Base-by-base conservation (phyloP, 169 alveolate species). In the Plasmodium vinckei region DNA sequence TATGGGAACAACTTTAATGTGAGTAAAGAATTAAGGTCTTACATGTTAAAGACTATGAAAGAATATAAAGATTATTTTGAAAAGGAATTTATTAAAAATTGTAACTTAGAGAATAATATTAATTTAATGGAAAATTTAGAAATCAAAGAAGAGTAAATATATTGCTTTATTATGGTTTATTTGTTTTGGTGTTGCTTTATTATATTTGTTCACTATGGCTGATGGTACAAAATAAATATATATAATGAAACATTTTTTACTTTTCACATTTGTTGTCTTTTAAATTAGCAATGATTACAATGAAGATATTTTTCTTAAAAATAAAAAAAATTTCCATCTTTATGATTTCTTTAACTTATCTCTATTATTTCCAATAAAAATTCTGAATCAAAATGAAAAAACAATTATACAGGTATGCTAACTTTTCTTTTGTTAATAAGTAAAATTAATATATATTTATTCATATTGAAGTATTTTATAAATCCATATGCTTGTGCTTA, bases 221-320 rank as follows among this genome's bases (percentile, higher is more conserved):
- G 42, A 3, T 33, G 7, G 42, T 0, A 33, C 42, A 33, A 33
- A 27, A 33, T 27, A 27, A 27, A 27, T n/a, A 23, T 25, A 42
- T 39, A 17, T 23, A n/a, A 61, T 12, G 27, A 25, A 7, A 23
- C 21, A n/a, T 53, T 51, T 57, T 57, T 57, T 19, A 17, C n/a
- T 51, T 33, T 13, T 59, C 19, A 21, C 42, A 23, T 53, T 49
- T 49, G 49, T 71, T 19, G 21, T 59, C 51, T 60, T 71, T 27
- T 44, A 71, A 71, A 71, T 71, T 61, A 75, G 75, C 25, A 56
- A 23, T 67, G 44, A 42, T 54, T 75, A 75, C 42, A 75, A 56
- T 75, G 88, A 61, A 75, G 88, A 75, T 75, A 61, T 75, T 25
- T 75, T 75, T 63, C n/a, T 75, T 44, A 75, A 75, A 75, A 75